Evolutionary conservation across 306 rosid genomes (phyloP), one percentile per base, ranked within the genome.

Genomic region (Hippophae gyantsensis): DNA sequence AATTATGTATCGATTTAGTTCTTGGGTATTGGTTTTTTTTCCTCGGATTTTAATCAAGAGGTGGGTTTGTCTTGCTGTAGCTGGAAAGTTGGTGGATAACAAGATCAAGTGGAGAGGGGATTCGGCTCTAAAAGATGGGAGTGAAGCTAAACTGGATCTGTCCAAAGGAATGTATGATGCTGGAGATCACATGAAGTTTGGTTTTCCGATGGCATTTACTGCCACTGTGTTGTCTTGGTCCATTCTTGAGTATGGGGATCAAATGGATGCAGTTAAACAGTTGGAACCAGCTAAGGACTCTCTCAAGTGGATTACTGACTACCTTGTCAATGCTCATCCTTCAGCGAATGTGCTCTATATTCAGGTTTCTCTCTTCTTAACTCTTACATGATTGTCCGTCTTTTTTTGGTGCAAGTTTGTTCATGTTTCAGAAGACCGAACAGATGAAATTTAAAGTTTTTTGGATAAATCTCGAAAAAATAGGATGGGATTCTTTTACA

Each of bases 241-340:
- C 43, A 92, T 92, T 61, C 87, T 88, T 5, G 99, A 92, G 76
- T 92, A 92, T 56, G 99, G 99, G 67, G 88, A 84, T 69, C 96
- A 88, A 43, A 88, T 92, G 95, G 84, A 80, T 41, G 72, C 67
- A 45, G 95, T 93, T 56, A 77, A 72, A 52, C 96, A 88, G 76
- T 74, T 93, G 67, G 75, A 75, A 1, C 66, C 84, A 7, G 94
- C 97, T 9, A 71, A 75, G 72, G 85, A 63, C 61, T 84, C 94
- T 0, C 86, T 93, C 56, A 83, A 70, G 75, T 93, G 99, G 99
- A 88, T 93, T 78, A 93, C 95, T 14, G 99, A 93, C 84, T 93
- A n/a, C 79, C 94, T 93, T 56, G 48, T 88, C 63, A 48, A 59
- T 41, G 93, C 99, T 73, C 97, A 93, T 69, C 83, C 84, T 54